Evolutionary conservation across 2,329 filamentous ascomycete genomes (phyloP), one percentile per base, ranked within the genome.

Genomic region (Dactylellina drechsleri): DNA sequence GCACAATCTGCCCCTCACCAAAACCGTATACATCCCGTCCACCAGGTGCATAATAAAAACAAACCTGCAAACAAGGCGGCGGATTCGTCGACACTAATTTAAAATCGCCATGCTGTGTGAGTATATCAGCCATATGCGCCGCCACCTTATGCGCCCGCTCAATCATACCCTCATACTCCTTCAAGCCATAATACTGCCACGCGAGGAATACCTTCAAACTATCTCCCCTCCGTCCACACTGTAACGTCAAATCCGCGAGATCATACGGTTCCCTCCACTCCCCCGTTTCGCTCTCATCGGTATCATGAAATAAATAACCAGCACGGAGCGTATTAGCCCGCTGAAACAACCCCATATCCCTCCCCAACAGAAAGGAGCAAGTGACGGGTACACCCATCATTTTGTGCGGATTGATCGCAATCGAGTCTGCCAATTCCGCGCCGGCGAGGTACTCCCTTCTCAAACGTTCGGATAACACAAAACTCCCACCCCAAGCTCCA

Each of bases 361-460:
- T 86, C 0, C 88, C 90, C 12, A 99, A 86, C 3, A 99, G 86
- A 83, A 96, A 97, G 0, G 91, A 93, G 83, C 93, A 98, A 0
- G 93, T 97, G 47, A 96, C 84, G 0, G 95, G 94, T 1, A 92
- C 91, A 71, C 92, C 92, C 80, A 98, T 87, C 95, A 98, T 98
- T 84, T 98, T 98, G 84, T 99, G 95, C 68, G 95, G 93, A 82
- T 96, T 98, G 65, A 97, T 87, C 1, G 93, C 92, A 45, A 98
- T 84, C 13, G 89, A 92, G 82, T 97, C 87, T 8, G 93, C 95
- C 47, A 90, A 85, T 52, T 93, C 86, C 1, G 87, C 84, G 13
- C 94, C 94, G 0, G 84, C 81, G 8, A 98, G 83, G 80, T 92
- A 91, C 64, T 83, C 79, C 7, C 45, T 16, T 53, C 83, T 84